Percentiles rank a stretch among this genome's conserved stretches.
phyloP scores from a whole-genome alignment of 2,329 filamentous ascomycete genomes.

The Chaetothyriales sp. region DNA sequence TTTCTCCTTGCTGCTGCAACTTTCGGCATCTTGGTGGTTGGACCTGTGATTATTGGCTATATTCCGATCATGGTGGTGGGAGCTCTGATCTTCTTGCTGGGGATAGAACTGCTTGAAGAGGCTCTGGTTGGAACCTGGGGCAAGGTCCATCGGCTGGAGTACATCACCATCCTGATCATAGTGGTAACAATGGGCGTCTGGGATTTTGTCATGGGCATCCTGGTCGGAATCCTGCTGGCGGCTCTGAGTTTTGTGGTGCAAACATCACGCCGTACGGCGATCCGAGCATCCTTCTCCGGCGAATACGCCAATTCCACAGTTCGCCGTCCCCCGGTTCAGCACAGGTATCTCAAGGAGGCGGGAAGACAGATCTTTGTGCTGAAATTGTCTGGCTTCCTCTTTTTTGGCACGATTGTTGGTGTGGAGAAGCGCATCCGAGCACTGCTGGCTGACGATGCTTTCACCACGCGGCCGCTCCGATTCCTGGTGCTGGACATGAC shows the following conservation, averaged over 20 bases:
- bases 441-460: conserved; percentile 69
- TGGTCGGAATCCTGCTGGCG: conserved; percentile 78
- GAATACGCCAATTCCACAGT: conserved; percentile 85
- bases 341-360: conserved; percentile 70
- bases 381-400: conserved; percentile 88
- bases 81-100: conserved; percentile 83
- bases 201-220: conserved; percentile 90
- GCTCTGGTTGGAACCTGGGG: conserved; percentile 79
- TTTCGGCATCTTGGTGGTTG: conserved; percentile 65
- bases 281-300: conserved; percentile 79
- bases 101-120: conserved; percentile 80
- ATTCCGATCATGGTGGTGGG: conserved; percentile 97
- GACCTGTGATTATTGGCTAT: conserved; percentile 76
- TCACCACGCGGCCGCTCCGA: conserved; percentile 62
- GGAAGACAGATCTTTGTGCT: conserved; percentile 80
- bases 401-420: conserved; percentile 93
- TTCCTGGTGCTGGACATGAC: conserved; percentile 80
- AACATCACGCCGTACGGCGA: conserved; percentile 74
- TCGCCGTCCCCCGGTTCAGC: conserved; percentile 74
- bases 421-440: conserved; percentile 78
- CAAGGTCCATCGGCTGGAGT: conserved; percentile 74
- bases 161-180: conserved; percentile 72
- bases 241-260: conserved; percentile 86
- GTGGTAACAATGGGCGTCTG: conserved; percentile 92
- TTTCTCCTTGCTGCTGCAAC: conserved; percentile 70